These are phyloP conservation scores for Xylariaceae sp. DNA, from an alignment of 2,329 filamentous ascomycete species.

Conservation along the genomic window DNA sequence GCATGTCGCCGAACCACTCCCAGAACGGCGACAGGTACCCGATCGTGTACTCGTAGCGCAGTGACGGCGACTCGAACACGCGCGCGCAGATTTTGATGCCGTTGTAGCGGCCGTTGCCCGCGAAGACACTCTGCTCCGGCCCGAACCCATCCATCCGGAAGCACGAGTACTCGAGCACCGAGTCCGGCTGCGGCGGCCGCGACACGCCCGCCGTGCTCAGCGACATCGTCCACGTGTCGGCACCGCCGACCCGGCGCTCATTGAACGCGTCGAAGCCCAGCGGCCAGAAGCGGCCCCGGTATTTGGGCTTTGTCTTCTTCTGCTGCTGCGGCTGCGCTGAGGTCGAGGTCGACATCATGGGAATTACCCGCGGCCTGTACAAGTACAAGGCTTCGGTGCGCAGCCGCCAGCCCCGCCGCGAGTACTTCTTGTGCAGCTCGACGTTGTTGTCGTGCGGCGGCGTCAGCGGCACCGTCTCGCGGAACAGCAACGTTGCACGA, in stretches of 20 bases:
- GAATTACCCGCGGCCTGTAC: no score
- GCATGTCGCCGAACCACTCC: background rate
- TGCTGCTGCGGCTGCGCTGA: background rate
- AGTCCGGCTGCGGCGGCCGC: conserved; percentile 12
- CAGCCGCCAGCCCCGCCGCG: conserved; percentile 8
- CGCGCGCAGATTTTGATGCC: background rate
- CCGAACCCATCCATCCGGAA: background rate
- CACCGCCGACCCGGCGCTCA: conserved; percentile 14
- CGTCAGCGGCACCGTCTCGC: conserved; percentile 17
- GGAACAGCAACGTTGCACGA: conserved; percentile 15
- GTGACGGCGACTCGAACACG: conserved; percentile 8
- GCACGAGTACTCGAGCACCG: conserved; percentile 16
- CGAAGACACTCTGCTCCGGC: background rate
- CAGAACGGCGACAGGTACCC: background rate
- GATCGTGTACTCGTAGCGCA: conserved; percentile 15
- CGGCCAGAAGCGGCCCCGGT: background rate
- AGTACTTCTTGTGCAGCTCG: conserved; percentile 10
- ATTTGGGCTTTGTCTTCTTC: background rate
- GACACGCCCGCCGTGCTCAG: conserved; percentile 7
- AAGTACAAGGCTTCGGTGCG: conserved; percentile 3
- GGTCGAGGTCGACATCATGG: no score
- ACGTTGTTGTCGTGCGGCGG: background rate
- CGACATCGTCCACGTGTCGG: conserved; percentile 17
- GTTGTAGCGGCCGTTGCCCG: no score
- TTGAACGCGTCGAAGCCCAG: background rate